phyloP scores from a whole-genome alignment of 129 eudicot genomes.

The Saposhnikovia divaricata region DNA sequence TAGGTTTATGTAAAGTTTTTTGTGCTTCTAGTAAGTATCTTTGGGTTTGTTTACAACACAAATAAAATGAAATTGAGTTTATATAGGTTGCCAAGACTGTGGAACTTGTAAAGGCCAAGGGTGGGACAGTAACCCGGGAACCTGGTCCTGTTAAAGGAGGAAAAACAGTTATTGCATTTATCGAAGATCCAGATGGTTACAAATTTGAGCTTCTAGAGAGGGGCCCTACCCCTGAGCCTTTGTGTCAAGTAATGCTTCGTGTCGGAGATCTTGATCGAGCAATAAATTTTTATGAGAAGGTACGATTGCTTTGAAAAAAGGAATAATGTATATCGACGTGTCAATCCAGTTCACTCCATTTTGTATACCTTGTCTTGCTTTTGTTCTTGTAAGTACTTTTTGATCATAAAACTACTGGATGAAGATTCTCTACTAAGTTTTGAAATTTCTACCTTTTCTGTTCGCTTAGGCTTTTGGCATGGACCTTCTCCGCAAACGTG shows the following conservation, averaged over 20 bases:
- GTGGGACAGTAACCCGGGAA: conserved; percentile 90
- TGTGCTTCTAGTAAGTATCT: background rate
- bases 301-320: conserved; percentile 14
- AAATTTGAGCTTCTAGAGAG: conserved; percentile 93
- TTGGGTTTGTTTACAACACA: background rate
- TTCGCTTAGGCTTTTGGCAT: conserved; percentile 79
- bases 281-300: conserved; percentile 85
- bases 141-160: conserved; percentile 99
- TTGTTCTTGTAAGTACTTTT: conserved; percentile 3
- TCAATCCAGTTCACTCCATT: background rate
- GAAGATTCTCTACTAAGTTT: background rate
- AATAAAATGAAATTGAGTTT: conserved; percentile 2
- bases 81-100: conserved; percentile 76
- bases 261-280: conserved; percentile 98
- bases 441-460: conserved; percentile 1
- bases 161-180: conserved; percentile 71
- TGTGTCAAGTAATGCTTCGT: conserved; percentile 98
- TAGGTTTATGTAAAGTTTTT: background rate
- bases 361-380: background rate
- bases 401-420: background rate
- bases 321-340: background rate
- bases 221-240: conserved; percentile 97
- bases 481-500: conserved; percentile 87
- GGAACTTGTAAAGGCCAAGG: conserved; percentile 89
- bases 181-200: conserved; percentile 99